phyloP scores from a whole-genome alignment of 2,329 filamentous ascomycete genomes.

The Ustilaginoidea virens region DNA sequence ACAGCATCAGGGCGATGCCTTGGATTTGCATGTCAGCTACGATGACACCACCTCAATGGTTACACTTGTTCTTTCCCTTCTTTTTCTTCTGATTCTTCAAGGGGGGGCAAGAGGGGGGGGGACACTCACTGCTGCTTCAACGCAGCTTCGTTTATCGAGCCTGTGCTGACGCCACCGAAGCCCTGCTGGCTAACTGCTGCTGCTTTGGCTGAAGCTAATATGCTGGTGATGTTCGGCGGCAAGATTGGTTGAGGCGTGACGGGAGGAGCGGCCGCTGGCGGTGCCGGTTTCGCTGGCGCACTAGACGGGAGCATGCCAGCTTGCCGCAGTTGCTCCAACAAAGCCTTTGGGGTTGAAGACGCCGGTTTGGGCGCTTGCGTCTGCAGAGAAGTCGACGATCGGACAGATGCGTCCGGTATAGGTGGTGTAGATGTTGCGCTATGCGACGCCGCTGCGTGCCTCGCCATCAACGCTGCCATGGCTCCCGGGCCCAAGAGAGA shows the following conservation, averaged over 20 bases:
- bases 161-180: conserved; percentile 27
- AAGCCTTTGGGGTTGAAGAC: conserved; percentile 34
- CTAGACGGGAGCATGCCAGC: conserved; percentile 46
- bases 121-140: conserved; percentile 54
- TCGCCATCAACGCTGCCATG: conserved; percentile 41
- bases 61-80: no score
- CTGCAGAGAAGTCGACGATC: conserved; percentile 32
- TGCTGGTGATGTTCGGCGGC: conserved; percentile 20
- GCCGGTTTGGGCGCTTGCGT: conserved; percentile 19
- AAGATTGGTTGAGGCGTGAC: conserved; percentile 15
- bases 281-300: conserved; percentile 21
- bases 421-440: conserved; percentile 23
- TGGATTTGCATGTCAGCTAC: no score
- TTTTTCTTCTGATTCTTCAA: no score
- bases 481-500: conserved; percentile 43
- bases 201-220: conserved; percentile 18
- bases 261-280: conserved; percentile 15
- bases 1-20: conserved; percentile 65
- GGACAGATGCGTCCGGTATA: conserved; percentile 24
- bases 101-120: no score
- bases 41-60: no score
- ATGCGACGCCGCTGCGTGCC: conserved; percentile 35
- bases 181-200: conserved; percentile 9
- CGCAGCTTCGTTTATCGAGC: conserved; percentile 48
- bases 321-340: conserved; percentile 52